phyloP scores from a whole-genome alignment of 805 yeast species.

The Torulaspora indica region DNA sequence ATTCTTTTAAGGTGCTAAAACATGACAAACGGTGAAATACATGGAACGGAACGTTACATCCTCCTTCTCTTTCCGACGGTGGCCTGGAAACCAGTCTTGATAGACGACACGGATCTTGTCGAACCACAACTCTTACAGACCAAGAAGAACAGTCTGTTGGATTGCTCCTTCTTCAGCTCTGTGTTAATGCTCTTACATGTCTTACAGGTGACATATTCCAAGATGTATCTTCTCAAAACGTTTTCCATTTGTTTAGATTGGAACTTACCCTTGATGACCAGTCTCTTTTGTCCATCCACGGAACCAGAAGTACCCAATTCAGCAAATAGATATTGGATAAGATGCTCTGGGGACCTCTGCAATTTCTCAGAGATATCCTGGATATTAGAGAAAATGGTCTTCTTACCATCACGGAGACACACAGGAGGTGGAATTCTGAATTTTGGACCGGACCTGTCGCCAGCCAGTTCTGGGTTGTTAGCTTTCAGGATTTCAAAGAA shows the following conservation, averaged over 20 bases:
- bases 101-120: constrained; percentile 91
- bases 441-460: constrained; percentile 87
- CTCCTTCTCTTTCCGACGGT: constrained; percentile 87
- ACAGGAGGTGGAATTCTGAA: constrained; percentile 97
- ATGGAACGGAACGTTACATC: constrained; percentile 30
- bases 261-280: constrained; percentile 96
- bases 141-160: constrained; percentile 93
- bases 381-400: constrained; percentile 92
- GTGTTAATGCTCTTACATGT: constrained; percentile 98
- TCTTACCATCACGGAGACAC: constrained; percentile 97
- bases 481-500: constrained; percentile 82
- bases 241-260: constrained; percentile 97
- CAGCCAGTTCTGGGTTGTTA: constrained; percentile 97
- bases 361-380: constrained; percentile 90
- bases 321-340: constrained; percentile 93
- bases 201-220: constrained; percentile 97
- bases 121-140: constrained; percentile 98
- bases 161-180: constrained; percentile 87
- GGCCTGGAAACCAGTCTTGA: constrained; percentile 99
- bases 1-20: neutral
- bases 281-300: constrained; percentile 94
- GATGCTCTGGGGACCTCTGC: constrained; percentile 95
- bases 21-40: constrained; percentile 13
- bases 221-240: constrained; percentile 90
- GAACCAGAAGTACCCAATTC: constrained; percentile 99